phyloP scores from a whole-genome alignment of 176 grass and related monocot species.

The Juncus effusus region DNA sequence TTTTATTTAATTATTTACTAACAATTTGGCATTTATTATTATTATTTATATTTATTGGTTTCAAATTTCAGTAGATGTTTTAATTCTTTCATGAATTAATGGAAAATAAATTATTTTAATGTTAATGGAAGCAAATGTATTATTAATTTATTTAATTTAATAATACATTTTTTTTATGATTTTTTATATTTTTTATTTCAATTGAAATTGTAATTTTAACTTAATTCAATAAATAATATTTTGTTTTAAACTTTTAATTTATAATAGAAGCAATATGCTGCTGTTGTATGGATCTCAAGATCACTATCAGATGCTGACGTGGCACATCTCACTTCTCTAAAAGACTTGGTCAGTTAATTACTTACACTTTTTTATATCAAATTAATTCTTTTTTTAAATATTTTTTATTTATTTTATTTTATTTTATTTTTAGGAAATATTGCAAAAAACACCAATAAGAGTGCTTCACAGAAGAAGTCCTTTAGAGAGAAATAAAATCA shows the following conservation, averaged over 20 bases:
- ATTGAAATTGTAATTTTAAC: too few relatives aligned
- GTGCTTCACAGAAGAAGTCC: conserved; percentile 89
- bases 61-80: too few relatives aligned
- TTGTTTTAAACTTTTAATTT: too few relatives aligned
- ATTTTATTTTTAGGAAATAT: conserved; percentile 51
- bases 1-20: conserved; percentile 5
- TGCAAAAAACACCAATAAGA: conserved; percentile 83
- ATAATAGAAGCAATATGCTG: conserved; percentile 81
- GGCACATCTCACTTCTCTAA: conserved; percentile 44
- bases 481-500: conserved; percentile 65
- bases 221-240: too few relatives aligned
- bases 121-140: too few relatives aligned
- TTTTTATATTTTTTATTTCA: too few relatives aligned
- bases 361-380: conserved; percentile 12
- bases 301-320: conserved; percentile 53
- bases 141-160: too few relatives aligned
- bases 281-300: conserved; percentile 83
- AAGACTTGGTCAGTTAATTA: conserved; percentile 47
- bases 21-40: neutral
- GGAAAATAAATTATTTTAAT: neutral
- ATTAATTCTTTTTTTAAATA: neutral
- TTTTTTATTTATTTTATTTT: conserved; percentile 15
- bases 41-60: neutral
- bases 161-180: neutral
- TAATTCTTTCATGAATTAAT: too few relatives aligned